A percentile compares a stretch with the other conserved stretches of the same genome.
These are phyloP conservation scores for Thermoascus crustaceus DNA, from an alignment of 2,329 filamentous ascomycete species.

Conservation along the genomic window DNA sequence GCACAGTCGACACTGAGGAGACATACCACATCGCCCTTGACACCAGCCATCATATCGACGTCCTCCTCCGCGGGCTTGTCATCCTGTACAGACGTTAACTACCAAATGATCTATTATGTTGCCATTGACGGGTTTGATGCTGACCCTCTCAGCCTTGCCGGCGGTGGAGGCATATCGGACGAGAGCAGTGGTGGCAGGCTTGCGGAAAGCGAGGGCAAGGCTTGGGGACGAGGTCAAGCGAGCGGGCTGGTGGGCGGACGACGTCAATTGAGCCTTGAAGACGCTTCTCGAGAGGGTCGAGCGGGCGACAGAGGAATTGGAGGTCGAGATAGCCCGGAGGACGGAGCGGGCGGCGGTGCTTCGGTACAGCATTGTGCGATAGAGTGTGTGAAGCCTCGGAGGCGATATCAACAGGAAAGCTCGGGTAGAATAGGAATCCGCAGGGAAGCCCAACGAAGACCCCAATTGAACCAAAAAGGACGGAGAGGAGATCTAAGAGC, in stretches of 20 bases:
- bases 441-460: constrained; percentile 10
- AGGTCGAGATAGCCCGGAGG: constrained; percentile 36
- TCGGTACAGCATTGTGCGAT: constrained; percentile 40
- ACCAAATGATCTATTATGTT: constrained; percentile 34
- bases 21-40: constrained; percentile 53
- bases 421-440: constrained; percentile 19
- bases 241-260: constrained; percentile 30
- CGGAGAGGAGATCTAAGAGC: constrained; percentile 15
- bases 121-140: background rate
- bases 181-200: constrained; percentile 40
- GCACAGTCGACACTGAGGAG: background rate
- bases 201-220: constrained; percentile 37
- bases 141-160: constrained; percentile 39
- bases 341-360: constrained; percentile 37
- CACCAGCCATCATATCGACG: constrained; percentile 44
- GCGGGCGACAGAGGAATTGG: constrained; percentile 36
- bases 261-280: constrained; percentile 39
- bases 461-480: constrained; percentile 26
- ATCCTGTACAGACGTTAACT: constrained; percentile 39
- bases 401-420: constrained; percentile 17
- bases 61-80: constrained; percentile 30
- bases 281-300: constrained; percentile 32
- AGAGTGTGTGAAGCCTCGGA: constrained; percentile 3
- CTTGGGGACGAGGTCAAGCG: constrained; percentile 28
- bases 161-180: constrained; percentile 40